Evolutionary conservation across 805 yeast species (phyloP).

Genomic region (Kockiozyma suomiensis): DNA sequence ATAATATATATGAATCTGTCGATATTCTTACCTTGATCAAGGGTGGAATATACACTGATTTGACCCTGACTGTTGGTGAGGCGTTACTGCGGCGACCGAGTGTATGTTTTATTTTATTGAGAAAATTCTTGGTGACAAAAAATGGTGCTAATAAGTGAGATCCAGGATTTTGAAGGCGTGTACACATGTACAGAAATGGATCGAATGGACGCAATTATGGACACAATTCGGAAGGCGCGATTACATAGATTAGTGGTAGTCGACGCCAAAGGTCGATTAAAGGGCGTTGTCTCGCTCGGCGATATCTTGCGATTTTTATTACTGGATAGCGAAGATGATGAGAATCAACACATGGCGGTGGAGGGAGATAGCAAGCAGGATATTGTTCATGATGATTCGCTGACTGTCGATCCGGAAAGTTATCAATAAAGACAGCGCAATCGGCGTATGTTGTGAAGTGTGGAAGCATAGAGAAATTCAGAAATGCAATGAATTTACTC

Average conservation of each 20-base stretch:
- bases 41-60: slow-evolving; percentile 90
- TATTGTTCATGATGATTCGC: background rate
- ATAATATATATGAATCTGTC: slow-evolving; percentile 93
- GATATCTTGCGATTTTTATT: slow-evolving; percentile 85
- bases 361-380: background rate
- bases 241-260: slow-evolving; percentile 91
- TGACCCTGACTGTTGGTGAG: slow-evolving; percentile 90
- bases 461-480: background rate
- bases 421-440: slow-evolving; percentile 1
- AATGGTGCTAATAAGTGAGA: no score
- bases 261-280: slow-evolving; percentile 63
- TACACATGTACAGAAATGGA: slow-evolving; percentile 91
- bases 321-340: slow-evolving; percentile 50
- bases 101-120: slow-evolving; percentile 13
- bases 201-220: slow-evolving; percentile 83
- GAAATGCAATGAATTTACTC: background rate
- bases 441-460: background rate
- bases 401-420: slow-evolving; percentile 5
- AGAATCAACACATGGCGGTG: background rate
- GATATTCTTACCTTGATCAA: slow-evolving; percentile 90
- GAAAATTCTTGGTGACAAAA: no score
- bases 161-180: slow-evolving; percentile 90
- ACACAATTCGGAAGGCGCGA: slow-evolving; percentile 87
- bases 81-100: slow-evolving; percentile 91
- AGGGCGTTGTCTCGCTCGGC: slow-evolving; percentile 86